Evolutionary conservation across 2,329 filamentous ascomycete species (phyloP).

Genomic region (Fusarium zealandicum): DNA sequence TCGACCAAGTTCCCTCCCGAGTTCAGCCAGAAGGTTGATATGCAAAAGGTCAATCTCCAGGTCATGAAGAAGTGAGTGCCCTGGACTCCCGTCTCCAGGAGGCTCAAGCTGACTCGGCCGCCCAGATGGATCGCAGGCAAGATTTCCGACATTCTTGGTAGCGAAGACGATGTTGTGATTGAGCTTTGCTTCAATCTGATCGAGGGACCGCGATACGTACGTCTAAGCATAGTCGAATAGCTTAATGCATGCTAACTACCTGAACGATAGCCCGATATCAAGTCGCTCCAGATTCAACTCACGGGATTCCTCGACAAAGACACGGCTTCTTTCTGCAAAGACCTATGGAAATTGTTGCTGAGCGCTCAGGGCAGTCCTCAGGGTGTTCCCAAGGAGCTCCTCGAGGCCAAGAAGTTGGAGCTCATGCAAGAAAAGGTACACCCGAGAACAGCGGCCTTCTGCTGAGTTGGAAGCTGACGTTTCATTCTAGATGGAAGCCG

Average conservation of each 20-base stretch:
- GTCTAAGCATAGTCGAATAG: constrained; percentile 42
- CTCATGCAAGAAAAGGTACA: constrained; percentile 91
- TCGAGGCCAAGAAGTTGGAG: constrained; percentile 96
- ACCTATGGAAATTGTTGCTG: constrained; percentile 89
- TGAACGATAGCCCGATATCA: constrained; percentile 82
- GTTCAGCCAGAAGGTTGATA: constrained; percentile 96
- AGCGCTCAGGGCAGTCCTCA: constrained; percentile 89
- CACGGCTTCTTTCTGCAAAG: constrained; percentile 86
- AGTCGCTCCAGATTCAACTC: constrained; percentile 91
- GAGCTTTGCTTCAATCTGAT: constrained; percentile 77
- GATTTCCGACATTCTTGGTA: constrained; percentile 87
- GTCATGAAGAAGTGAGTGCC: constrained; percentile 90
- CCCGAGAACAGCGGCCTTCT: neutral
- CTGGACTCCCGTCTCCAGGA: neutral
- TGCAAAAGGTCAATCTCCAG: constrained; percentile 94
- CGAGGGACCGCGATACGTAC: constrained; percentile 78
- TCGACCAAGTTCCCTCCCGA: constrained; percentile 93
- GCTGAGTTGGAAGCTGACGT: constrained; percentile 6
- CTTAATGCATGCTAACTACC: constrained; percentile 37
- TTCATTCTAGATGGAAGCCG: constrained; percentile 73
- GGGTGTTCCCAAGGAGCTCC: constrained; percentile 90
- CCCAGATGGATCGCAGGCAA: constrained; percentile 91
- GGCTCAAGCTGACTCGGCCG: constrained; percentile 25
- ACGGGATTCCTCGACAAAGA: constrained; percentile 96
- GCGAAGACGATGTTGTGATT: constrained; percentile 94